Base-by-base conservation (phyloP, 495 filamentous ascomycete species). In the Hypoxylon intermedium region DNA sequence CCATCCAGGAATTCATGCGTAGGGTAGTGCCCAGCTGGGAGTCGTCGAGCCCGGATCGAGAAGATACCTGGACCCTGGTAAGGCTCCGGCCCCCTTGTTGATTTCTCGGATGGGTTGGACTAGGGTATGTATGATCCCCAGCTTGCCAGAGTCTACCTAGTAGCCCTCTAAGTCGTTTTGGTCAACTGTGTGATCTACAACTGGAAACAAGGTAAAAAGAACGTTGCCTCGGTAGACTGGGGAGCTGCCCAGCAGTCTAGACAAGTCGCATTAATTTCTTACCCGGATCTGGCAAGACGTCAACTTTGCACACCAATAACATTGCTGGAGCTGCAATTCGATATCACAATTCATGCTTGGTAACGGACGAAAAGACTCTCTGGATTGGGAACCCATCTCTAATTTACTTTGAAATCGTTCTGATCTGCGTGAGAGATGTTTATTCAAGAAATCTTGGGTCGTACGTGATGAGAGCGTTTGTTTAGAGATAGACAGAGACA, bases 161-260 rank as follows among this genome's bases (percentile, higher is more conserved):
- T 41, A 38, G 53, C 55, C 52, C 40, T 42, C 20, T 37, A 50
- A 34, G 36, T 43, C 19, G 30, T 31, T 41, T 53, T 37, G 53
- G 67, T 58, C 47, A 53, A 51, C 43, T 67, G 67, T 70, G 37
- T 70, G 67, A 70, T 70, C 67, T 70, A 36, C 67, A 53, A 55
- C 43, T 60, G 55, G 67, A 70, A 68, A 70, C 67, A 31, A 57
- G 13, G 13, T 34, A 37, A 60, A 9, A 57, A 30, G 21, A 26
- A 5, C 9, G 9, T 34, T 42, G 23, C 49, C 45, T 36, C 46
- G 55, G 26, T 41, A 48, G 38, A 18, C 34, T 16, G n/a, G 1
- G 9, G 43, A 9, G 37, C 24, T 34, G 28, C 33, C 24, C 21
- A 36, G 31, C 44, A 38, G 24, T 51, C 15, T 31, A 40, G 45